Percentiles rank a stretch among this genome's conserved stretches.
Evolutionary conservation across 83 land plant genomes (phyloP).

Genomic region (Isoetes engelmannii): DNA sequence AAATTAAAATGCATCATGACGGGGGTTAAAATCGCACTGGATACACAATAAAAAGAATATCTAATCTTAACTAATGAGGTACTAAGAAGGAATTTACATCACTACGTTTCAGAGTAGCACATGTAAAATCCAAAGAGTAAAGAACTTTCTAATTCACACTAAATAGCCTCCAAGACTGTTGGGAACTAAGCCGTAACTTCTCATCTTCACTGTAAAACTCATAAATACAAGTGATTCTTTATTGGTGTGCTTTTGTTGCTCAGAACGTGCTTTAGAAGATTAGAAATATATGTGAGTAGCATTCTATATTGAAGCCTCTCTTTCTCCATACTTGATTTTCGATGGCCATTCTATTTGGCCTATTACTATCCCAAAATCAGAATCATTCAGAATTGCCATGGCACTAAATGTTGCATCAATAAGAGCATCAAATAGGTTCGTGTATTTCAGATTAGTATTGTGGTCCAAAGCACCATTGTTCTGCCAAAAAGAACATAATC

Average conservation of each 20-base stretch:
- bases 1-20: too few species aligned
- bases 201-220: slow-evolving; percentile 68
- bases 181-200: slow-evolving; percentile 42
- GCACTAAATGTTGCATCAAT: slow-evolving; percentile 64
- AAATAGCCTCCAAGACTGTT: slow-evolving; percentile 64
- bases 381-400: slow-evolving; percentile 51
- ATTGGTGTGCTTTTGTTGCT: slow-evolving; percentile 64
- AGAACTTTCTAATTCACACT: slow-evolving; percentile 31
- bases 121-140: slow-evolving; percentile 47
- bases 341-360: slow-evolving; percentile 83
- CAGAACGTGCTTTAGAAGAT: slow-evolving; percentile 50
- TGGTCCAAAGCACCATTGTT: slow-evolving; percentile 53
- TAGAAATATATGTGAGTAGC: slow-evolving; percentile 63
- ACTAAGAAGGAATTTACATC: too few species aligned
- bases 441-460: slow-evolving; percentile 45
- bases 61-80: too few species aligned
- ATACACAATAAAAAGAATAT: too few species aligned
- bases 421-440: slow-evolving; percentile 55
- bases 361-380: slow-evolving; percentile 49
- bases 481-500: slow-evolving; percentile 73
- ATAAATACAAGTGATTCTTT: slow-evolving; percentile 46
- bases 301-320: slow-evolving; percentile 50
- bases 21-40: too few species aligned
- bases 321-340: slow-evolving; percentile 65
- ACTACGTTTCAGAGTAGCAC: too few species aligned